Base-by-base conservation (phyloP, 208 protist species). In the Leishmania major region DNA sequence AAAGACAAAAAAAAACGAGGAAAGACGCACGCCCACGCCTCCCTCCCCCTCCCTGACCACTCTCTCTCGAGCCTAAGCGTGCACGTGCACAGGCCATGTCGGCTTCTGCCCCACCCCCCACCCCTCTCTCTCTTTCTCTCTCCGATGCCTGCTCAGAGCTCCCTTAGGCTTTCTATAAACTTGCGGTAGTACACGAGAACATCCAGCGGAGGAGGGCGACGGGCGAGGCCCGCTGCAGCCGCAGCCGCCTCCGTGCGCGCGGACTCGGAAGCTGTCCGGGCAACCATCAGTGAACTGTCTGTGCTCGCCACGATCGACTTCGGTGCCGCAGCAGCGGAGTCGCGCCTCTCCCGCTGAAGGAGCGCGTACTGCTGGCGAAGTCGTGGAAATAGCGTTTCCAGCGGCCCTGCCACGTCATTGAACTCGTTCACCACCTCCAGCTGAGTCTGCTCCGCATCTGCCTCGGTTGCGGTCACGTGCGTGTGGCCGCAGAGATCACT, bases 111-210 rank as follows among this genome's bases (percentile, higher is more conserved):
- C 40, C 66, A n/a, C 59, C 53, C 70, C 57, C 40, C 43, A 0
- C 35, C 35, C 35, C 35, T 1, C 51, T 71, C 75, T 6, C 15
- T 1, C 51, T 71, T 69, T 6, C 15, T 78, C 75, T 17, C 37
- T n/a, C 35, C 49, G 28, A 28, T 67, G 55, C 17, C 78, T 64
- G 57, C 53, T 81, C 75, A 85, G 37, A 95, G 79, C 71, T 92
- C 89, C 28, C 70, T 59, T n/a, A 97, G 88, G 70, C 94, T 95
- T 31, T 88, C 84, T 7, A 87, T 88, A 83, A 94, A 94, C 2
- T 75, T 79, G 45, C 84, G 67, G 84, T 97, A 97, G 79, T 94
- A 86, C 71, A 97, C 89, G 17, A 94, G 59, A 4, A 89, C 86
- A 69, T 96, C 94, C 45, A 97, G 84, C 57, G 94, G 92, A 6